Percentiles rank a stretch among this genome's conserved stretches.
phyloP scores from a whole-genome alignment of 345 rosid species.

The Kernera saxatilis region DNA sequence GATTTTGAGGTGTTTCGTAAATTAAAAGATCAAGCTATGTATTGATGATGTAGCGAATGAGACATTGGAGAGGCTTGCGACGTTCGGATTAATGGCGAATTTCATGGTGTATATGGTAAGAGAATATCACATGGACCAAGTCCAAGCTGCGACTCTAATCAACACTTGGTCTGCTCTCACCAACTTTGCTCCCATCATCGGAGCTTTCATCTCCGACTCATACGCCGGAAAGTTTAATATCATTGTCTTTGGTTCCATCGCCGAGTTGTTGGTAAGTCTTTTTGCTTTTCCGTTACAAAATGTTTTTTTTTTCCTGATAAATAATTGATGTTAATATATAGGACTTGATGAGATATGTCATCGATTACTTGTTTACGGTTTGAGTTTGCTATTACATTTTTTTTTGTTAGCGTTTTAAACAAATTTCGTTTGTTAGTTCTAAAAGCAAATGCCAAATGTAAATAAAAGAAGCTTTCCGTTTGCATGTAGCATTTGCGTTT shows the following conservation, averaged over 20 bases:
- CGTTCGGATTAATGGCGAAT: slow-evolving; percentile 51
- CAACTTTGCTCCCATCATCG: slow-evolving; percentile 56
- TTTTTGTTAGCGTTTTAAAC: neutral
- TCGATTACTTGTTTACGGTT: neutral
- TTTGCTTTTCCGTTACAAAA: neutral
- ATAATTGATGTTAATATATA: neutral
- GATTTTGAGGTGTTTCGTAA: neutral
- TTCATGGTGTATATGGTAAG: slow-evolving; percentile 57
- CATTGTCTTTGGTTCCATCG: slow-evolving; percentile 44
- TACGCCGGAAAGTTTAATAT: slow-evolving; percentile 45
- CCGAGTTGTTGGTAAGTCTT: slow-evolving; percentile 50
- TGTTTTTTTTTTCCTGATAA: neutral
- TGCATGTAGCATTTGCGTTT: neutral
- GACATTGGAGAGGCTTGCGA: slow-evolving; percentile 71
- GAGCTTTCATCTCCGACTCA: slow-evolving; percentile 64
- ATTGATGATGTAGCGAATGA: slow-evolving; percentile 48
- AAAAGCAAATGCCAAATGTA: neutral
- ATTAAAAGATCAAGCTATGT: neutral
- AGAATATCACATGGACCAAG: slow-evolving; percentile 59
- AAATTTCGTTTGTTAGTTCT: neutral
- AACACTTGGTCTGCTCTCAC: slow-evolving; percentile 61
- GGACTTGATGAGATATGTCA: neutral
- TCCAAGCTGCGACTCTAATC: slow-evolving; percentile 44
- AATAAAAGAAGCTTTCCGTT: neutral
- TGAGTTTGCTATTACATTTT: neutral